Conservation (phyloP, 805 yeast genomes). For the Pichia insulana region DNA sequence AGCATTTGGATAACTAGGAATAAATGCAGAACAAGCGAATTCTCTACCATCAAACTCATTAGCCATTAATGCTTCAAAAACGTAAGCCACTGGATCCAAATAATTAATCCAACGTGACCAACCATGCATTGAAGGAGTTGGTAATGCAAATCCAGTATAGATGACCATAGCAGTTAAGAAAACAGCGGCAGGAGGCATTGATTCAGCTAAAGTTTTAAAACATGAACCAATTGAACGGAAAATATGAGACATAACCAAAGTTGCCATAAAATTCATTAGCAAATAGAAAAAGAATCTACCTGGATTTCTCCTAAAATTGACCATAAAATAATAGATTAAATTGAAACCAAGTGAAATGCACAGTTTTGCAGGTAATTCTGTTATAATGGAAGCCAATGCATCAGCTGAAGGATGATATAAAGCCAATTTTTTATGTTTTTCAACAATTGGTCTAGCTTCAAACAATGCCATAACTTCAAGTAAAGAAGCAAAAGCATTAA, state of each 20-base stretch:
- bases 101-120: slow-evolving; percentile 64
- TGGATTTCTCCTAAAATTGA: not conserved
- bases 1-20: slow-evolving; percentile 34
- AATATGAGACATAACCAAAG: slow-evolving; percentile 36
- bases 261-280: too few relatives aligned
- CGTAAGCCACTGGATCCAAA: slow-evolving; percentile 48
- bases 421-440: not conserved
- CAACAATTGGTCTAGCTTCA: not conserved
- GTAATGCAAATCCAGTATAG: slow-evolving; percentile 52
- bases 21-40: slow-evolving; percentile 37
- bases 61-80: slow-evolving; percentile 48
- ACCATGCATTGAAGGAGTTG: slow-evolving; percentile 46
- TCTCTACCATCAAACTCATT: slow-evolving; percentile 45
- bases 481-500: not conserved
- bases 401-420: not conserved
- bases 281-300: slow-evolving; percentile 1
- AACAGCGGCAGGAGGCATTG: slow-evolving; percentile 46
- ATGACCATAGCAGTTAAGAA: slow-evolving; percentile 43
- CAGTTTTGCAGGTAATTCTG: not conserved
- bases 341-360: not conserved
- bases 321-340: not conserved
- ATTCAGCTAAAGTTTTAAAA: slow-evolving; percentile 37
- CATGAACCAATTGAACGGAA: slow-evolving; percentile 20
- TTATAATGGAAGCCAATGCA: not conserved
- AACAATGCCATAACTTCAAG: not conserved